phyloP scores from a whole-genome alignment of 352 stramenopile species.

The Hyaloperonospora arabidopsidis region DNA sequence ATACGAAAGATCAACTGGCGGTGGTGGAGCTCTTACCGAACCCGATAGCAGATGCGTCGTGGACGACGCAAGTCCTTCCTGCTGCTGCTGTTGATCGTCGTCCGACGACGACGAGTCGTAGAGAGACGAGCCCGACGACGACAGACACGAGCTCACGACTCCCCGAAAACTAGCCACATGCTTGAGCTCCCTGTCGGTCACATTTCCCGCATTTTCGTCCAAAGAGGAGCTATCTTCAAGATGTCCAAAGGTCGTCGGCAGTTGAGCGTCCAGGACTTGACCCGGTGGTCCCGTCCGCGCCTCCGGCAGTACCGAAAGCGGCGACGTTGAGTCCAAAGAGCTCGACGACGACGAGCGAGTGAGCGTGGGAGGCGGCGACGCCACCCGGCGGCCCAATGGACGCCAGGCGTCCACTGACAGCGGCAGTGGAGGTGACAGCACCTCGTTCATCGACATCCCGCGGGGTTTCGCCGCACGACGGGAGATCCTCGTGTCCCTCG shows the following conservation, averaged over 20 bases:
- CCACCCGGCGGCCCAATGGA: constrained; percentile 39
- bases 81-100: constrained; percentile 36
- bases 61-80: constrained; percentile 12
- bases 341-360: constrained; percentile 16
- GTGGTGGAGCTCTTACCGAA: constrained; percentile 14
- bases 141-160: constrained; percentile 37
- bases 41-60: constrained; percentile 7
- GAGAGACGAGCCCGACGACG: constrained; percentile 45
- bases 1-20: constrained; percentile 33
- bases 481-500: constrained; percentile 1
- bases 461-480: constrained; percentile 21
- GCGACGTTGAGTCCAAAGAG: constrained; percentile 15
- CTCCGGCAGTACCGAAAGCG: constrained; percentile 11
- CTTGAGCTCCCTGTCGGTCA: constrained; percentile 16
- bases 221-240: too few species aligned
- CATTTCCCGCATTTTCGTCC: constrained; percentile 5
- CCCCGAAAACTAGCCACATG: constrained; percentile 40
- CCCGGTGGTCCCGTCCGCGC: constrained; percentile 24
- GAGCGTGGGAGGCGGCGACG: constrained; percentile 25
- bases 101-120: constrained; percentile 44
- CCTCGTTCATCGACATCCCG: constrained; percentile 40
- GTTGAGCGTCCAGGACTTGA: constrained; percentile 11
- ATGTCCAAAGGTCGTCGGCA: constrained; percentile 25
- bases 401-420: constrained; percentile 33
- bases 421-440: constrained; percentile 25